Evolutionary conservation across 164 flowering plant genomes (phyloP), one percentile per base, ranked within the genome.

Genomic region (Platanus orientalis): DNA sequence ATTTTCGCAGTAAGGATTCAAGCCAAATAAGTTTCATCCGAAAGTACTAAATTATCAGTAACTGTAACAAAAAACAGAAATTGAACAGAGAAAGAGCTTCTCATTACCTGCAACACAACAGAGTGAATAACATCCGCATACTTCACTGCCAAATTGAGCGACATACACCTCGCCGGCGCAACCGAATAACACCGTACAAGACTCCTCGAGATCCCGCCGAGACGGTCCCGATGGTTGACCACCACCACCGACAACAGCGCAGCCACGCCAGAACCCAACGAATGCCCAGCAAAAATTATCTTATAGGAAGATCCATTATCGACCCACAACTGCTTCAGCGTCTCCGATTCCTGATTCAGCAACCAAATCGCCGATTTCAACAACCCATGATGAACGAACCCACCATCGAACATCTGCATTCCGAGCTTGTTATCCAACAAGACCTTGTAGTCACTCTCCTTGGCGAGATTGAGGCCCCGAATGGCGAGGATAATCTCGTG

Each of bases 121-220:
- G 98, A 94, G 58, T 80, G 36, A 40, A 94, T 87, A 25, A 94
- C 84, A 79, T 93, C 94, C 0, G 97, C 98, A 57, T 93, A 90
- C 78, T 81, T 90, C 26, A 93, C 90, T 1, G 97, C 98, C 81
- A 93, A 67, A 68, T 93, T 90, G 19, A 93, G 82, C 17, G 98
- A 93, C 94, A 90, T 87, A 71, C 97, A 93, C 66, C 98, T 69
- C 0, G 97, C 97, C 7, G 98, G 98, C 5, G 98, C 98, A 26
- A 88, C 52, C 1, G 92, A 84, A 50, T 85, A 90, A 61, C 97
- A 88, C 58, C 69, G 61, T 0, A 93, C 23, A 25, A 54, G 59
- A 19, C 57, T 75, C 74, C 97, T 73, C 1, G 83, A 79, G 24
- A 93, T 76, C 5, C 84, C 86, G 1, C 92, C 94, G 9, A 93